Evolutionary conservation across 371 early-diverging fungal genomes (phyloP), one percentile per base, ranked within the genome.

Genomic region (Mortierella sp.): DNA sequence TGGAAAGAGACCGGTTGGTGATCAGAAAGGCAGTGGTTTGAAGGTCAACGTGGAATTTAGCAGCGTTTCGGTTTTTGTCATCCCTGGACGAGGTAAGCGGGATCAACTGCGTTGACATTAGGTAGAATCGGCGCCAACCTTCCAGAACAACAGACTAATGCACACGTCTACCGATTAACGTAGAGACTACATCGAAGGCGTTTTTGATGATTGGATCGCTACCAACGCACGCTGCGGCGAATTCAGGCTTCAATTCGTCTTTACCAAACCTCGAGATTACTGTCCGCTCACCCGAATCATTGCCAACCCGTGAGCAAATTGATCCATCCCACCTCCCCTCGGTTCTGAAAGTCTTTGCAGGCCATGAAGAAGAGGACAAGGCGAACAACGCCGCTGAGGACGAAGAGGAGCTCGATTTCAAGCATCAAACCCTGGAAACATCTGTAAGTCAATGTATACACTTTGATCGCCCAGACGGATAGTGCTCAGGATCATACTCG

Each of bases 321-420:
- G 43, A 52, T 6, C 31, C 60, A 0, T 31, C 73, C 2, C 58
- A 57, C 1, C 56, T 53, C 23, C 58, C 64, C 2, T 74, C 69
- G 38, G 67, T 42, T 0, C 28, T 78, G 24, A 52, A 51, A 27
- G 63, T 73, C 16, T 67, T 80, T 43, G 58, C 70, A 14, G 57
- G 58, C 2, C 66, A 85, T 39, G 72, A 85, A 38, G 79, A 78
- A 2, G 88, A 87, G 19, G 85, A 88, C 38, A 82, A 86, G 18
- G 72, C 84, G 2, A 82, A 84, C 54, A 84, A 83, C 3, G 80
- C 81, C 60, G 86, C 81, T 24, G 87, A 86, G 50, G 85, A 90
- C 58, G 83, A 87, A 16, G 87, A 88, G 42, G 87, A 87, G 3
- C 76, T 89, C n/a, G 54, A 86, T 55, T 90, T 92, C 49, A 87